phyloP scores from a whole-genome alignment of 305 asterid species.

The Galium porrigens region DNA sequence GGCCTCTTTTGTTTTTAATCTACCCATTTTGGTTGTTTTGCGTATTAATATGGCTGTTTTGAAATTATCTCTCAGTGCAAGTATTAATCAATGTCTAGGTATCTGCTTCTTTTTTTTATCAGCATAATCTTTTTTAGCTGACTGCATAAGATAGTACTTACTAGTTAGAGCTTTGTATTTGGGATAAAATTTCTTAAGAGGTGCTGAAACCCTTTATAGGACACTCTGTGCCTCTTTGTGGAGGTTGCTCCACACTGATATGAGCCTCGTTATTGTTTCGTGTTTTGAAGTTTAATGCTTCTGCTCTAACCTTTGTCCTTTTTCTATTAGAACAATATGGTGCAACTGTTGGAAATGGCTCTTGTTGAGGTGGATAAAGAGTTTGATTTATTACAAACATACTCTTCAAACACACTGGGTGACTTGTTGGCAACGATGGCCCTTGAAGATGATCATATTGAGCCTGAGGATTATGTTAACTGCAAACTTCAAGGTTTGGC shows the following conservation, averaged over 20 bases:
- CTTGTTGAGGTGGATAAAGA: slow-evolving; percentile 60
- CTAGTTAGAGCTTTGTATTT: neutral
- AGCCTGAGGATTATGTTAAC: slow-evolving; percentile 42
- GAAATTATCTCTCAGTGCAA: neutral
- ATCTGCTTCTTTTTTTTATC: neutral
- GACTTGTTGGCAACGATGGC: slow-evolving; percentile 40
- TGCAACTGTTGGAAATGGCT: slow-evolving; percentile 62
- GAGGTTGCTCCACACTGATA: too few relatives aligned
- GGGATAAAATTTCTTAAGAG: neutral
- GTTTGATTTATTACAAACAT: slow-evolving; percentile 34
- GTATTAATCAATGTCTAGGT: neutral
- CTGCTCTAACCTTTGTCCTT: slow-evolving; percentile 16
- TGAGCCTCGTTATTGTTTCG: neutral
- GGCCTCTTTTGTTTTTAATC: neutral
- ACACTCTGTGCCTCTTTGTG: neutral
- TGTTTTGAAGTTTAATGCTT: neutral
- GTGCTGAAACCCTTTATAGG: neutral
- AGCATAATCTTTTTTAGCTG: neutral
- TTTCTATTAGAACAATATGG: slow-evolving; percentile 40
- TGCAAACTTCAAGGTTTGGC: slow-evolving; percentile 75
- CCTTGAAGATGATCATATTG: slow-evolving; percentile 32
- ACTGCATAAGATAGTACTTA: neutral
- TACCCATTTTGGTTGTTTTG: neutral
- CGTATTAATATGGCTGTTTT: neutral
- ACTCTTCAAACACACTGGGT: slow-evolving; percentile 28